Evolutionary conservation across 2,329 filamentous ascomycete species (phyloP).

Genomic region (Penicillium sclerotiorum): DNA sequence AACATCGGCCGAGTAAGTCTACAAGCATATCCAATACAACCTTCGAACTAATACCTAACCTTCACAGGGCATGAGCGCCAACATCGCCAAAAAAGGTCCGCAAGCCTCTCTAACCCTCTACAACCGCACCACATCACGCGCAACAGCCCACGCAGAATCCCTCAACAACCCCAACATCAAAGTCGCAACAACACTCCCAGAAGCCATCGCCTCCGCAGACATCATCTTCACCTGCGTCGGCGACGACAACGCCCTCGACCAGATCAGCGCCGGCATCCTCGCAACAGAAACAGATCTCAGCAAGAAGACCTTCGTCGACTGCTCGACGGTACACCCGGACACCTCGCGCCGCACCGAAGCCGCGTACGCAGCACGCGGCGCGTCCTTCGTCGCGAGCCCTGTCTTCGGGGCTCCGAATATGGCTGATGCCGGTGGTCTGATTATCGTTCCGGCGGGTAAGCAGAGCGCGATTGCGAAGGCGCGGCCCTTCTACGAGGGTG

Average conservation of each 20-base stretch:
- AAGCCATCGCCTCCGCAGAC: constrained; percentile 68
- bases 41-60: constrained; percentile 10
- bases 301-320: constrained; percentile 82
- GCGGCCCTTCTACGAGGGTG: constrained; percentile 70
- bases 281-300: constrained; percentile 53
- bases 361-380: constrained; percentile 61
- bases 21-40: not conserved
- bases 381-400: constrained; percentile 73
- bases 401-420: constrained; percentile 48
- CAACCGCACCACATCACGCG: constrained; percentile 73
- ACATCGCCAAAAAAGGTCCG: constrained; percentile 75
- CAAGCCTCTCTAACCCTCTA: constrained; percentile 72
- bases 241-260: constrained; percentile 72
- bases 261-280: constrained; percentile 62
- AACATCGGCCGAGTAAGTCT: constrained; percentile 80
- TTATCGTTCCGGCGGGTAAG: constrained; percentile 73
- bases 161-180: constrained; percentile 60
- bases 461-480: constrained; percentile 63
- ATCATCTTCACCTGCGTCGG: constrained; percentile 81
- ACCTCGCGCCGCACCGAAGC: constrained; percentile 69
- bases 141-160: constrained; percentile 63
- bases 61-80: constrained; percentile 82
- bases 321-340: constrained; percentile 84
- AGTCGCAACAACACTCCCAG: constrained; percentile 65
- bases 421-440: constrained; percentile 66